These are phyloP conservation scores for Solanum corneliomulleri DNA, from an alignment of 257 asterid genomes.

Conservation along the genomic window DNA sequence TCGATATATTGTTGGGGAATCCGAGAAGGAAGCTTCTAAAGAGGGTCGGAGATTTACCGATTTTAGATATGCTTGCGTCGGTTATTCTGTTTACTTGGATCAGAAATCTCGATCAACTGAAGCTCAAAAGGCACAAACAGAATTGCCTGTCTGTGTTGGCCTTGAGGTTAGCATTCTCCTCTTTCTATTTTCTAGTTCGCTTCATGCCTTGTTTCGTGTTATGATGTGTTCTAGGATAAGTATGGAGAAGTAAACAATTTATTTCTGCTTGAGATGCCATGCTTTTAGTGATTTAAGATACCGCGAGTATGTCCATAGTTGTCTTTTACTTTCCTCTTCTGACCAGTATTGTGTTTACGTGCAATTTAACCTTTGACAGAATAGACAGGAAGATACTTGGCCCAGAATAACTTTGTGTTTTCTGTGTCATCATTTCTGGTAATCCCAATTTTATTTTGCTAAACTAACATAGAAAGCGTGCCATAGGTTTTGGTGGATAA, in stretches of 20 bases:
- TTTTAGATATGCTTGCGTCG: constrained; percentile 75
- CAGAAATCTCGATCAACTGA: constrained; percentile 26
- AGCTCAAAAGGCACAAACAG: constrained; percentile 34
- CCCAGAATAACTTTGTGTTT: not conserved
- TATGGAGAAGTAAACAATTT: not conserved
- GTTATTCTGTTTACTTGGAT: constrained; percentile 70
- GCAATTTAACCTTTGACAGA: not conserved
- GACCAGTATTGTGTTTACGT: not conserved
- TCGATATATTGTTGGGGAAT: constrained; percentile 44
- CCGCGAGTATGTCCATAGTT: not conserved
- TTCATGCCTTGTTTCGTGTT: not conserved
- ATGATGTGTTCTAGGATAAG: not conserved
- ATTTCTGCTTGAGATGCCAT: not conserved
- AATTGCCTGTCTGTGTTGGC: constrained; percentile 76
- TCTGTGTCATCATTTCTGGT: not conserved
- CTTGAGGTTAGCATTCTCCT: constrained; percentile 58
- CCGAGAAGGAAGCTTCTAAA: constrained; percentile 59
- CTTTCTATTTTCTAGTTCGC: not conserved
- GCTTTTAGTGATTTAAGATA: not conserved
- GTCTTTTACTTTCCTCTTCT: not conserved
- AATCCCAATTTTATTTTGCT: not conserved
- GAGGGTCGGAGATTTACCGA: constrained; percentile 65
- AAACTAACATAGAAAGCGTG: constrained; percentile 1
- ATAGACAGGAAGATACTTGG: not conserved
- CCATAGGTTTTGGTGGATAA: constrained; percentile 68